Evolutionary conservation across 2,329 filamentous ascomycete species (phyloP), one percentile per base, ranked within the genome.

Genomic region (Colletotrichum navitas): DNA sequence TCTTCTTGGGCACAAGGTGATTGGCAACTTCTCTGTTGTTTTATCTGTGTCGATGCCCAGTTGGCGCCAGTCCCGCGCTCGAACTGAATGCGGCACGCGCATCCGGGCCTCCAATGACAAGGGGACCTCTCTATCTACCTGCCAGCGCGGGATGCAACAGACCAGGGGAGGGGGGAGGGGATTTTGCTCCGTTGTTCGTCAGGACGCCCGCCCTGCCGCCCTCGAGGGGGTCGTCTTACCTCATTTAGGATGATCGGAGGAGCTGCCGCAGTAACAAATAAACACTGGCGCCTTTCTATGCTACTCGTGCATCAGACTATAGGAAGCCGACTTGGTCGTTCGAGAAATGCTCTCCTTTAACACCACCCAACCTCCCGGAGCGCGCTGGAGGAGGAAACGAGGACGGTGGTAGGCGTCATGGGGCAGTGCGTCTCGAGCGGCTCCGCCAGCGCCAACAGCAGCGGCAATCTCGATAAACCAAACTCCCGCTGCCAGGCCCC

Each of bases 401-500:
- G 45, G 26, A 60, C 65, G 69, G 32, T 49, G 66, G 59, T 34
- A 54, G 65, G 43, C 58, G 65, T 52, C 68, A 72, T 72, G 69
- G 69, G 69, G 24, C 69, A 72, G 65, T 72, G 69, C 34, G 69
- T 69, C 39, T 72, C 69, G n/a, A 68, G 58, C 52, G 51, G 45
- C 49, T 55, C 34, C 45, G 14, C 29, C 39, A 49, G 54, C 43
- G 49, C 49, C 32, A 51, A 47, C n/a, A 62, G 14, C 52, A 26
- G 26, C 47, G 47, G 39, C 63, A 45, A 29, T 3, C 21, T 21
- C 52, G 47, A 47, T 24, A 51, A 59, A 41, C 32, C 65, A 11
- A 60, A 55, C 45, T 45, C 69, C 54, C 65, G 60, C 59, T 72
- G 69, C 47, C 69, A 68, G 60, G 47, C 65, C 29, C 47, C 69